phyloP scores from a whole-genome alignment of 1,284 basidiomycete genomes.

The Trichosporon ovoides region DNA sequence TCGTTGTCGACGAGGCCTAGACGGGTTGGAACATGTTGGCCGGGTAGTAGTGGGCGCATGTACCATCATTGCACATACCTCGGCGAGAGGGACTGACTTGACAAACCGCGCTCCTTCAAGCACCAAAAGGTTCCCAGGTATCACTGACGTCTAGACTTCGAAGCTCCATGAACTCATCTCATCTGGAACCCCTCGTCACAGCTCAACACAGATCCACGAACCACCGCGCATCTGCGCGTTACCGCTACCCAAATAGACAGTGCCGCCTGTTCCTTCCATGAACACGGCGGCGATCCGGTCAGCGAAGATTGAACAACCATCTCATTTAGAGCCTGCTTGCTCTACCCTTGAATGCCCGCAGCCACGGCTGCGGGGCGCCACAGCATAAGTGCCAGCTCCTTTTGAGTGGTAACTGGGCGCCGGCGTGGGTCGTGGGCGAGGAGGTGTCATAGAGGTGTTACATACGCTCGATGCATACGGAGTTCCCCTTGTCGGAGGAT shows the following conservation, averaged over 20 bases:
- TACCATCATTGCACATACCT: slow-evolving; percentile 20
- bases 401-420: slow-evolving; percentile 26
- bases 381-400: slow-evolving; percentile 25
- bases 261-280: slow-evolving; percentile 41
- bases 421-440: slow-evolving; percentile 39
- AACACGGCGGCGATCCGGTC: slow-evolving; percentile 44
- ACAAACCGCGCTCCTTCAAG: not conserved
- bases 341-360: slow-evolving; percentile 33
- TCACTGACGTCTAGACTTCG: not conserved
- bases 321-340: slow-evolving; percentile 47
- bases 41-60: slow-evolving; percentile 21
- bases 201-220: slow-evolving; percentile 1
- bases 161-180: not conserved
- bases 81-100: slow-evolving; percentile 2
- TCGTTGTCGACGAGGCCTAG: slow-evolving; percentile 32
- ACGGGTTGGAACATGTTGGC: slow-evolving; percentile 20
- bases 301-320: slow-evolving; percentile 37
- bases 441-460: slow-evolving; percentile 47
- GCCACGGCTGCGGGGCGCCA: slow-evolving; percentile 20
- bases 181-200: not conserved
- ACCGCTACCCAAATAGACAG: slow-evolving; percentile 48
- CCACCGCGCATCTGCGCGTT: no score
- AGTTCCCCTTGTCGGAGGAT: no score
- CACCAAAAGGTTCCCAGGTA: not conserved
- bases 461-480: slow-evolving; percentile 23